Percentiles rank a stretch among this genome's conserved stretches.
These are phyloP conservation scores for Xylaria hypoxylon DNA, from an alignment of 2,329 filamentous ascomycete species.

Conservation along the genomic window DNA sequence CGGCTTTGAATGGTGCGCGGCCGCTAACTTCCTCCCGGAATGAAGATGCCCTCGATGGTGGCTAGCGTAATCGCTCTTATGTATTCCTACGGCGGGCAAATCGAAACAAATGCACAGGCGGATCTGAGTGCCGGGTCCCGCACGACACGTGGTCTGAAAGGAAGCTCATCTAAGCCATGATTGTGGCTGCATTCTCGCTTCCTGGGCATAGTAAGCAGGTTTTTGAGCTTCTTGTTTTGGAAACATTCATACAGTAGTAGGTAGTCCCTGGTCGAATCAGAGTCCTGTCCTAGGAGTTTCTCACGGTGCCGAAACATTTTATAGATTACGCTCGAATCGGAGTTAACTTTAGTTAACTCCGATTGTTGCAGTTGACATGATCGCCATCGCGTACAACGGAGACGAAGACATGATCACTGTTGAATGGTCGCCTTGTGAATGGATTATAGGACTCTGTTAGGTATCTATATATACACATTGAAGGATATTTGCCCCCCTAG, in stretches of 20 bases:
- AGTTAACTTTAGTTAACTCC: background rate
- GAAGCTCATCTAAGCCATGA: background rate
- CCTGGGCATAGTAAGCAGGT: background rate
- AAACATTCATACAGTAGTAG: background rate
- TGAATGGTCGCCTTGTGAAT: background rate
- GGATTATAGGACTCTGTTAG: too few species aligned
- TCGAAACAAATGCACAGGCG: background rate
- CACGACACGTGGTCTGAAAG: background rate
- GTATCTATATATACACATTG: background rate
- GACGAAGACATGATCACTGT: constrained; percentile 12
- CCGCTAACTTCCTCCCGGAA: background rate
- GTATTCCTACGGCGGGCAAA: background rate
- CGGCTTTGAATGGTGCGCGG: background rate
- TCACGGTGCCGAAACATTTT: background rate
- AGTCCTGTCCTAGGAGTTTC: background rate
- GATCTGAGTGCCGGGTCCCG: background rate
- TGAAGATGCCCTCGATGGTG: background rate
- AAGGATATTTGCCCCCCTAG: background rate
- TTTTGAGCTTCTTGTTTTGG: background rate
- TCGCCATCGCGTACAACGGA: background rate
- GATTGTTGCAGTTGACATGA: background rate
- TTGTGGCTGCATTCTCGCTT: background rate
- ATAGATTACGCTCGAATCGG: background rate
- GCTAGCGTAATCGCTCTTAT: background rate
- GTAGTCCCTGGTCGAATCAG: too few species aligned